A percentile compares a stretch with the other conserved stretches of the same genome.
Evolutionary conservation across 2,329 filamentous ascomycete species (phyloP).

Genomic region (Huntiella decipiens): DNA sequence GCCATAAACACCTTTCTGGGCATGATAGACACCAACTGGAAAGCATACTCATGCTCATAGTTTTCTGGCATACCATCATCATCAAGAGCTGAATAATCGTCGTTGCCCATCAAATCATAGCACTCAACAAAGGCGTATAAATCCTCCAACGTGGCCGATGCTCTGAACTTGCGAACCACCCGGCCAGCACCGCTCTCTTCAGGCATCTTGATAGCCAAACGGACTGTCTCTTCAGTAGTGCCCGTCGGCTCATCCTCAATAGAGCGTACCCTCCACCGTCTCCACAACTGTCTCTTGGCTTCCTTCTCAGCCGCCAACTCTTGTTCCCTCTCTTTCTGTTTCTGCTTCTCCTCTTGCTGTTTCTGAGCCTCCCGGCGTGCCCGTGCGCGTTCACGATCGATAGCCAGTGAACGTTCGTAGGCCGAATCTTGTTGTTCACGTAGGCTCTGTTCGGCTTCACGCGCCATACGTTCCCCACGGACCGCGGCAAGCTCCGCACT

Average conservation of each 20-base stretch:
- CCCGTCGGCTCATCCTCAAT: conserved; percentile 49
- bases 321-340: conserved; percentile 40
- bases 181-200: conserved; percentile 44
- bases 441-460: conserved; percentile 62
- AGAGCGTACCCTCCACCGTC: conserved; percentile 52
- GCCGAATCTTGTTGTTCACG: conserved; percentile 82
- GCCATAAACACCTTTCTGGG: conserved; percentile 66
- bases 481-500: conserved; percentile 55
- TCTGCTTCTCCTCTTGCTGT: conserved; percentile 36
- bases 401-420: conserved; percentile 78
- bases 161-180: conserved; percentile 56
- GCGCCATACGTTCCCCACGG: conserved; percentile 57
- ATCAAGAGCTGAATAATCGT: conserved; percentile 17
- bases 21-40: conserved; percentile 69
- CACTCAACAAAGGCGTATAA: conserved; percentile 95
- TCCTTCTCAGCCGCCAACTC: conserved; percentile 36
- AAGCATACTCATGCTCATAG: conserved; percentile 70
- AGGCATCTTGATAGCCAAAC: conserved; percentile 49
- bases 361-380: conserved; percentile 58
- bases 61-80: conserved; percentile 31
- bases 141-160: conserved; percentile 59
- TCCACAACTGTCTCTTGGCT: conserved; percentile 46
- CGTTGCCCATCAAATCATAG: conserved; percentile 40
- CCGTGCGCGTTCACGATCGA: conserved; percentile 67
- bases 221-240: conserved; percentile 46